Evolutionary conservation across 2,329 filamentous ascomycete genomes (phyloP).

Genomic region (Fusarium sp.): DNA sequence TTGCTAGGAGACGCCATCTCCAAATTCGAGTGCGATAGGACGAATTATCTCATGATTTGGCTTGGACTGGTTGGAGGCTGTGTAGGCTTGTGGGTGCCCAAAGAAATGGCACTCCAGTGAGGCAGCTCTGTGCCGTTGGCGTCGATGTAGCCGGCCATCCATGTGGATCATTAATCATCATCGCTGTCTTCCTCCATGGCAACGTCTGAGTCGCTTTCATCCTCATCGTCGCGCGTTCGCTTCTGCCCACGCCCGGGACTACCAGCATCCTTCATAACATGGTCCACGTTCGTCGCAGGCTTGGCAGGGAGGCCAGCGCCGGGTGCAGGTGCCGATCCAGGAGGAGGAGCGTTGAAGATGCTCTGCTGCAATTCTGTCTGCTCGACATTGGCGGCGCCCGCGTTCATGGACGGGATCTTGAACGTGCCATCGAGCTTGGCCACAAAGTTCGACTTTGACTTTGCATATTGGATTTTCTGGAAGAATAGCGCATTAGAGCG

Average conservation of each 20-base stretch:
- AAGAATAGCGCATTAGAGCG: conserved; percentile 17
- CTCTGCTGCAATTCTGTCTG: conserved; percentile 84
- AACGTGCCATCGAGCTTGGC: conserved; percentile 94
- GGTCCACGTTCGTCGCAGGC: conserved; percentile 64
- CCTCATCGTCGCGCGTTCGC: conserved; percentile 77
- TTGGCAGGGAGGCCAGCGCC: conserved; percentile 63
- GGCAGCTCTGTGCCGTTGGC: conserved; percentile 21
- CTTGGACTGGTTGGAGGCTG: conserved; percentile 87
- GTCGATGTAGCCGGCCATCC: conserved; percentile 39
- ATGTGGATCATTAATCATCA: conserved; percentile 69
- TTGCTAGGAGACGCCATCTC: conserved; percentile 86
- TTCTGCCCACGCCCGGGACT: conserved; percentile 77
- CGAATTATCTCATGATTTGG: conserved; percentile 89
- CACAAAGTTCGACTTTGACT: conserved; percentile 88
- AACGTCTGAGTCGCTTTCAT: conserved; percentile 78
- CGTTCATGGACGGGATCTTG: conserved; percentile 73
- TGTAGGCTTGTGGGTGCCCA: conserved; percentile 84
- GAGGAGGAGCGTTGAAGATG: conserved; percentile 80
- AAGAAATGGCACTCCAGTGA: conserved; percentile 71
- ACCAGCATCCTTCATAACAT: conserved; percentile 66
- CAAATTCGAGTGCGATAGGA: conserved; percentile 71
- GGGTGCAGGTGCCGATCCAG: conserved; percentile 63
- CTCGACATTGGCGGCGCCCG: conserved; percentile 69
- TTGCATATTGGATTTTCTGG: conserved; percentile 92
- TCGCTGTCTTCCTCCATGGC: conserved; percentile 81